Evolutionary conservation across 106 monocot genomes (phyloP).

Genomic region (Acanthochlamys bracteata): DNA sequence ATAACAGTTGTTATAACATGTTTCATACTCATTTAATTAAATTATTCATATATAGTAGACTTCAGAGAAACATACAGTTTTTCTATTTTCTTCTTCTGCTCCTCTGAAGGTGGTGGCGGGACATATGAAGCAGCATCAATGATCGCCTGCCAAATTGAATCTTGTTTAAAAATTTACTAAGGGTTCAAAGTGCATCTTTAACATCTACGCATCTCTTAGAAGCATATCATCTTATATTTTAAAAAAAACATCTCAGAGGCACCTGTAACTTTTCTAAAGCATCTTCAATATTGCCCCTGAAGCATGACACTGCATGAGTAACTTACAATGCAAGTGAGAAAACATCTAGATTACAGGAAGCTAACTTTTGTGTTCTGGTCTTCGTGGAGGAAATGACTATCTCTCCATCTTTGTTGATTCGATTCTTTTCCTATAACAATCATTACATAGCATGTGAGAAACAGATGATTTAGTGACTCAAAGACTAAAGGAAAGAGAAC

Average conservation of each 20-base stretch:
- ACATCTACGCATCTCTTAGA: too few relatives aligned
- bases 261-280: slow-evolving; percentile 93
- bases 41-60: neutral
- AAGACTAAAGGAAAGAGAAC: too few relatives aligned
- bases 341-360: slow-evolving; percentile 3
- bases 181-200: too few relatives aligned
- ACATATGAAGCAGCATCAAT: slow-evolving; percentile 97
- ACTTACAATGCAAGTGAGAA: neutral
- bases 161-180: slow-evolving; percentile 3
- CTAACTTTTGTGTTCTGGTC: slow-evolving; percentile 90
- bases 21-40: neutral
- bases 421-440: slow-evolving; percentile 82
- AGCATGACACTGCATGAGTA: slow-evolving; percentile 5
- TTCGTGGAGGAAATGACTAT: slow-evolving; percentile 94
- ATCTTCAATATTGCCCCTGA: slow-evolving; percentile 93
- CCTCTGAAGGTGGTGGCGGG: slow-evolving; percentile 92
- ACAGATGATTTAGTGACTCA: too few relatives aligned
- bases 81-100: slow-evolving; percentile 87
- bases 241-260: too few relatives aligned
- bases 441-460: neutral
- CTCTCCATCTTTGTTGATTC: slow-evolving; percentile 92
- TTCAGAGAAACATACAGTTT: slow-evolving; percentile 56
- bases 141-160: slow-evolving; percentile 63
- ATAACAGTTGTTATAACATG: neutral
- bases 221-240: too few relatives aligned